Percentiles rank a stretch among this genome's conserved stretches.
Evolutionary conservation across 306 rosid genomes (phyloP).

Genomic region (Gastrolobium villosum): DNA sequence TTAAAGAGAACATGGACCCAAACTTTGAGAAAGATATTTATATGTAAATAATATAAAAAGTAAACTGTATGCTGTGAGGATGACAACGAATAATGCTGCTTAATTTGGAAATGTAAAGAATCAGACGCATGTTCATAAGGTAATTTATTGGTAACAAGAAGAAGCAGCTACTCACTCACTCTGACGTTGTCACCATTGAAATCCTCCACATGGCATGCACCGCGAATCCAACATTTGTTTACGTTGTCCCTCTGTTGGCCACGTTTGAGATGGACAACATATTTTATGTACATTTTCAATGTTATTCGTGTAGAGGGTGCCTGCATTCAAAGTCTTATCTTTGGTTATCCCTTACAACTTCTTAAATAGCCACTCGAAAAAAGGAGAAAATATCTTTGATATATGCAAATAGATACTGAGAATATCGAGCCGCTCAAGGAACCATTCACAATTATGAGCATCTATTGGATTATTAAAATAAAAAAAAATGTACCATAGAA

Average conservation of each 20-base stretch:
- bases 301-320: too few relatives aligned
- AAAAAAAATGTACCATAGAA: background rate
- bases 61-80: background rate
- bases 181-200: constrained; percentile 23
- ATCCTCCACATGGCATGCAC: constrained; percentile 54
- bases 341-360: background rate
- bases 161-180: background rate
- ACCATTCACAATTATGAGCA: background rate
- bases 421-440: background rate
- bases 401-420: background rate
- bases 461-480: background rate
- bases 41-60: background rate
- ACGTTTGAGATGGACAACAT: constrained; percentile 40
- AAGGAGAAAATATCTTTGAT: background rate
- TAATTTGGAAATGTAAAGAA: constrained; percentile 36
- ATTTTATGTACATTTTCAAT: constrained; percentile 3
- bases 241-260: constrained; percentile 54
- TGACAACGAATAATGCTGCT: constrained; percentile 31
- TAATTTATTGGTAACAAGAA: background rate
- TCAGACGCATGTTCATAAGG: background rate
- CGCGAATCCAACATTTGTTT: constrained; percentile 60
- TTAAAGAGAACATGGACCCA: constrained; percentile 16
- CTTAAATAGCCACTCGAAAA: background rate
- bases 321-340: background rate
- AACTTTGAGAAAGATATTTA: constrained; percentile 29